Evolutionary conservation across 257 asterid species (phyloP), one percentile per base, ranked within the genome.

Genomic region (Anisodus acutangulus): DNA sequence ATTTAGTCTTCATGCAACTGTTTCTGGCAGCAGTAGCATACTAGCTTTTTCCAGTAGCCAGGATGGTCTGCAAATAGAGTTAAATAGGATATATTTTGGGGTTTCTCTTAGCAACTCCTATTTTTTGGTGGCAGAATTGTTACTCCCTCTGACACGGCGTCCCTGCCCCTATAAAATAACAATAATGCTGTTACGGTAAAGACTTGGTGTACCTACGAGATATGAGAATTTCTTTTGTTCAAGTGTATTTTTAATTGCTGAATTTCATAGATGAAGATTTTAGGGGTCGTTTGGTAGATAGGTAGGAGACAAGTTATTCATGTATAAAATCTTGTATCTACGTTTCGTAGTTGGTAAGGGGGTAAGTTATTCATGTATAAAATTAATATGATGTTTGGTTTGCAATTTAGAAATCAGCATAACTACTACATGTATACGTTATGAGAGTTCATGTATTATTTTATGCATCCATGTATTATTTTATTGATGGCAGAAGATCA

Each of bases 71-170:
- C 41, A 19, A 72, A 49, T 72, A 5, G 59, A 47, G 19, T 47
- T 72, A 5, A 47, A 45, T 45, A 19, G 41, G 26, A 47, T 49
- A 12, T 19, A 16, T 4, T 12, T 5, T 47, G 60, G 41, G 59
- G 12, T 49, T 41, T 51, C 80, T 72, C 8, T 71, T 71, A n/a
- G 79, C 5, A 71, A 58, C 79, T 71, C 79, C 55, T 45, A 74
- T 11, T 74, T 47, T 47, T 47, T 3, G 41, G 58, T 6, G 51
- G 78, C 51, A 37, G 51, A 68, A 68, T 62, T 62, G 39, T 22
- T 22, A 4, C 69, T 19, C 69, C 39, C 16, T 6, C 41, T 5
- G 9, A 66, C 6, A 5, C 5, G 1, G 26, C 16, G 9, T 72
- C 9, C 11, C 80, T 22, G 8, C 60, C 11, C 41, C 59, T 11